Conservation (phyloP, 768 basidiomycete species). For the Clitopilus hobsonii region DNA sequence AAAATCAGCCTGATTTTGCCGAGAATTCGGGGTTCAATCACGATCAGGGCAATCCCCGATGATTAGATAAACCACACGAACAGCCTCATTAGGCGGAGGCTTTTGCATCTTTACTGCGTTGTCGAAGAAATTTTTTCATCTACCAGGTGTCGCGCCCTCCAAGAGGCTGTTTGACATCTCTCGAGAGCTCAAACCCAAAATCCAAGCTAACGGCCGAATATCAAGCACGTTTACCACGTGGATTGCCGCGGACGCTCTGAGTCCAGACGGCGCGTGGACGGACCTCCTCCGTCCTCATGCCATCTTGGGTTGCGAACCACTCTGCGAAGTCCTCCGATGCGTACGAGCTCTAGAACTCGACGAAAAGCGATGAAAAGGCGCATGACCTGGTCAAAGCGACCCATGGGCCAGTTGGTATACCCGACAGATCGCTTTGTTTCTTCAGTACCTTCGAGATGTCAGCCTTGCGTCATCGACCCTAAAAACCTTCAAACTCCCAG, state of each 20-base stretch:
- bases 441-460: background rate
- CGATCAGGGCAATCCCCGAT: background rate
- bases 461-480: background rate
- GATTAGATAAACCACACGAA: background rate
- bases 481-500: background rate
- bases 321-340: background rate
- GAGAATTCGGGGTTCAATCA: background rate
- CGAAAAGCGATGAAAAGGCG: background rate
- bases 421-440: background rate
- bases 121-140: background rate
- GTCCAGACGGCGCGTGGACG: background rate
- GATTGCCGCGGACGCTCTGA: background rate
- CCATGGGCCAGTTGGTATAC: background rate
- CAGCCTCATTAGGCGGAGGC: background rate
- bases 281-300: background rate
- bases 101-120: background rate
- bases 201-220: background rate
- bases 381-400: background rate
- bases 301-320: background rate
- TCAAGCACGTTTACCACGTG: background rate
- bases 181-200: background rate
- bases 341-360: background rate
- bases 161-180: background rate
- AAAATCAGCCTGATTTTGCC: background rate
- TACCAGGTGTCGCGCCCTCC: background rate